A percentile compares a stretch with the other conserved stretches of the same genome.
Conservation (phyloP, 2,329 filamentous ascomycete genomes). For the Microcyclosporella mali region DNA sequence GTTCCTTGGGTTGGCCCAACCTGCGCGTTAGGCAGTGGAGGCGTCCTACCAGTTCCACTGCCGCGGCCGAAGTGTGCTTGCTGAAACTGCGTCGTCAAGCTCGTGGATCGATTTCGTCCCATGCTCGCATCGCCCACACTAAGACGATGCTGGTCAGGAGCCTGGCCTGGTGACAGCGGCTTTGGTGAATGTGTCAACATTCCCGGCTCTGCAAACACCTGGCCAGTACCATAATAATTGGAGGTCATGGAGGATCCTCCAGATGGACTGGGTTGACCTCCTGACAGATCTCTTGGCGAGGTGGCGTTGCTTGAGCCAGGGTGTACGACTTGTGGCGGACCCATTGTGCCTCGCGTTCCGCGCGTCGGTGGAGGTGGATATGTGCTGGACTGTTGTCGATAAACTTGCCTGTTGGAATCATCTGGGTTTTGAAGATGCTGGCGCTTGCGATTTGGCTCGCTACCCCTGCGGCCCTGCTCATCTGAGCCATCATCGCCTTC, state of each 20-base stretch:
- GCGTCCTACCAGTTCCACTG: conserved; percentile 52
- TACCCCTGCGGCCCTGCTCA: conserved; percentile 53
- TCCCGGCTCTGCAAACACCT: conserved; percentile 61
- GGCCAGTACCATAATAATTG: conserved; percentile 34
- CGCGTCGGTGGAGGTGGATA: conserved; percentile 55
- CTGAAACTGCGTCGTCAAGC: conserved; percentile 58
- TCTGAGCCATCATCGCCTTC: conserved; percentile 53
- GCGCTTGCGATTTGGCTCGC: conserved; percentile 68
- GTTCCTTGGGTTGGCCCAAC: conserved; percentile 28
- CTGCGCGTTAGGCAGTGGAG: conserved; percentile 39
- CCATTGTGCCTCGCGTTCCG: conserved; percentile 28
- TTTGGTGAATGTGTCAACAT: conserved; percentile 82
- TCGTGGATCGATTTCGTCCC: conserved; percentile 59
- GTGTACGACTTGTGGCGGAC: conserved; percentile 31
- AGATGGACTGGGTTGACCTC: conserved; percentile 22
- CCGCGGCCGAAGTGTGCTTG: conserved; percentile 58
- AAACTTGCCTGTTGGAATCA: conserved; percentile 50
- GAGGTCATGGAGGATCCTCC: conserved; percentile 18
- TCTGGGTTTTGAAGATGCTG: conserved; percentile 57
- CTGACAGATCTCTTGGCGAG: conserved; percentile 35
- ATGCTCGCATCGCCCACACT: conserved; percentile 41
- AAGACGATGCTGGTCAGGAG: conserved; percentile 45
- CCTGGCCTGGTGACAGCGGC: conserved; percentile 63
- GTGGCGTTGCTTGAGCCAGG: conserved; percentile 27
- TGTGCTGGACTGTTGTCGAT: conserved; percentile 65